Conservation (phyloP, 148 eudicot species). For the Chenopodium suecicum region DNA sequence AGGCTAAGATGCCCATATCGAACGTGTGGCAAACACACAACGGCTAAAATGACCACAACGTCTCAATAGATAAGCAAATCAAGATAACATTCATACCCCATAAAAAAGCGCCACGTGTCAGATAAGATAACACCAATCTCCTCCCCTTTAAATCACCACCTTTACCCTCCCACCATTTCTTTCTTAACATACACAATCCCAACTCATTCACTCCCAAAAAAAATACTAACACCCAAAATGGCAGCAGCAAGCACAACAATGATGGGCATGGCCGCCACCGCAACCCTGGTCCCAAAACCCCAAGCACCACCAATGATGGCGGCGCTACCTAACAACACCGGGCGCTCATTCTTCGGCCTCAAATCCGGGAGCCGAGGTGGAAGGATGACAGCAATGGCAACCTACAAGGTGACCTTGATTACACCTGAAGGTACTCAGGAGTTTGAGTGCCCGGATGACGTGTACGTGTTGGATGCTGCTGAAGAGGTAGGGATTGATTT, state of each 20-base stretch:
- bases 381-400: constrained; percentile 46
- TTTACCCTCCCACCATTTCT: background rate
- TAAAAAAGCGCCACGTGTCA: constrained; percentile 4
- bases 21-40: constrained; percentile 15
- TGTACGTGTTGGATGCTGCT: constrained; percentile 65
- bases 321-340: constrained; percentile 21
- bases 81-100: constrained; percentile 2
- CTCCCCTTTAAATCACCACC: background rate
- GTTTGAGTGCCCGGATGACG: constrained; percentile 55
- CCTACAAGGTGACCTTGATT: constrained; percentile 57
- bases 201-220: background rate
- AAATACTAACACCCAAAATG: background rate
- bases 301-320: constrained; percentile 25
- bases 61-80: constrained; percentile 8
- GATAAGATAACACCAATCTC: background rate
- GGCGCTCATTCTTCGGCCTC: constrained; percentile 47
- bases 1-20: background rate
- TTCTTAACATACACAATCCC: background rate
- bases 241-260: constrained; percentile 46
- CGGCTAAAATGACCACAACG: constrained; percentile 1
- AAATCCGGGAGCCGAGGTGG: constrained; percentile 36
- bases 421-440: constrained; percentile 47
- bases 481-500: constrained; percentile 68
- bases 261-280: constrained; percentile 43
- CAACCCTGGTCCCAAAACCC: constrained; percentile 48